Evolutionary conservation across 1,139 yeast species (phyloP), one percentile per base, ranked within the genome.

Genomic region (Taiozyma sp.): DNA sequence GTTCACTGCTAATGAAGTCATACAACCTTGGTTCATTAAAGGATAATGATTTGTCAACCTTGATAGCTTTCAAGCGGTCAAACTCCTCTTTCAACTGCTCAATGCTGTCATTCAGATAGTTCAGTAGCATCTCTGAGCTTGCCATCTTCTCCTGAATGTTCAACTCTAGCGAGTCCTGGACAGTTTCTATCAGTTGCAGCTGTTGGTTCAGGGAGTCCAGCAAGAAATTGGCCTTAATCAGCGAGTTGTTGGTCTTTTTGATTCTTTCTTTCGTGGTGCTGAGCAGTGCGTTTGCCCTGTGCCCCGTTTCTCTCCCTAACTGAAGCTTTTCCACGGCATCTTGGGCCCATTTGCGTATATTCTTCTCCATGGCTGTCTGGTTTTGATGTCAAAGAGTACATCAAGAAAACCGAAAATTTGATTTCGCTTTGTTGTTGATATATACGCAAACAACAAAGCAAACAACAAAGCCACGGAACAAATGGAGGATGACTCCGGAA

Each of bases 1-100:
- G 59, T 49, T 70, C 72, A 45, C 65, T 71, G 4, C 77, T 73
- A 2, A 79, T 74, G 58, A 75, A 78, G 48, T 75, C 76, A 40
- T 70, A 69, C 37, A 78, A 61, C 9, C 62, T 67, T n/a, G 53
- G 45, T 42, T 57, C 54, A 40, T 42, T 48, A 28, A 45, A 50
- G 7, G 53, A 54, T 42, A 69, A 60, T 6, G 66, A 62, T 16
- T 59, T 51, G 54, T 67, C 70, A 24, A 67, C 59, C 8, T 56
- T 44, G n/a, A 71, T 55, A 4, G 54, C 55, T 29, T 67, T 67
- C 46, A 79, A 58, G 7, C 56, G 56, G 2, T 55, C 52, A 41
- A 73, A 56, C 22, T 67, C 67, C 1, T 52, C 46, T 16, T 64
- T 62, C 41, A 79, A 65, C 34, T 64, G 62, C 6, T 63, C 68